Conservation (phyloP, 148 eudicot species). For the Vaccinium corymbosum region DNA sequence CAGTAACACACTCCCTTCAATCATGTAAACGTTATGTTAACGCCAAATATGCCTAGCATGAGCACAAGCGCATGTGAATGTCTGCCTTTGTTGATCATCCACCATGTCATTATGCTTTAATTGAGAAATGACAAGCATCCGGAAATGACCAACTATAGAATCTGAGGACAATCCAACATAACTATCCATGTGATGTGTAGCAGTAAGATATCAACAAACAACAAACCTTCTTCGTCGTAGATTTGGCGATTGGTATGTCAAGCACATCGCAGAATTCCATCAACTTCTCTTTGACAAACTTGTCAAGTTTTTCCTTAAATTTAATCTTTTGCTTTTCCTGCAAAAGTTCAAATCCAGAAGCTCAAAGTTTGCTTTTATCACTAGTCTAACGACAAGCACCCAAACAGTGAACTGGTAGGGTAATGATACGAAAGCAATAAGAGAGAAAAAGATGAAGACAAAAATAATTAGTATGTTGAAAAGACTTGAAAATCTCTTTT, state of each 20-base stretch:
- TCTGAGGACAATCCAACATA: neutral
- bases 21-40: neutral
- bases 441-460: neutral
- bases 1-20: neutral
- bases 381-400: neutral
- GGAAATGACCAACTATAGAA: neutral
- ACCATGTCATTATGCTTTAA: neutral
- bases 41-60: neutral
- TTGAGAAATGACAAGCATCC: neutral
- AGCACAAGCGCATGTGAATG: neutral
- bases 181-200: neutral
- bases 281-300: slow-evolving; percentile 73
- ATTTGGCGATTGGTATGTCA: slow-evolving; percentile 65
- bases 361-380: neutral
- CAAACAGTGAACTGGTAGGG: neutral
- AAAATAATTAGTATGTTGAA: neutral
- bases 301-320: slow-evolving; percentile 85
- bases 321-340: slow-evolving; percentile 92
- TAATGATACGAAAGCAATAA: neutral
- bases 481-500: neutral
- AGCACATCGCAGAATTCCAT: slow-evolving; percentile 81
- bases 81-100: neutral
- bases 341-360: slow-evolving; percentile 11
- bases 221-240: slow-evolving; percentile 65
- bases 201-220: slow-evolving; percentile 17